phyloP scores from a whole-genome alignment of 495 filamentous ascomycete genomes.

The Penicillium arizonense region DNA sequence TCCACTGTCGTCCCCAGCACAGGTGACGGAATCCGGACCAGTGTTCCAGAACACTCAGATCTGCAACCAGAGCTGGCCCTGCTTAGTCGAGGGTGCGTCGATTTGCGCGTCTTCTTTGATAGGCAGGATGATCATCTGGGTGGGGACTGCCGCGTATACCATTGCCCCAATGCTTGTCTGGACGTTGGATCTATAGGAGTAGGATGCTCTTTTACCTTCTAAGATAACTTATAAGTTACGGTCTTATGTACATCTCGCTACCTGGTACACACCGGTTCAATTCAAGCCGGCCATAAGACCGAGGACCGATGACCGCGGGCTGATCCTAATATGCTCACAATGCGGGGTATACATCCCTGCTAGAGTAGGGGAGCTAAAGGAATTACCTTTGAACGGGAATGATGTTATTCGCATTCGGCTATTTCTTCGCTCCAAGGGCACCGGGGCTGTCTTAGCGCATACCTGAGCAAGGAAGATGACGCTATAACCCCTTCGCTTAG shows the following conservation, averaged over 20 bases:
- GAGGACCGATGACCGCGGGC: constrained; percentile 17
- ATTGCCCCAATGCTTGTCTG: constrained; percentile 9
- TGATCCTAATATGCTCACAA: constrained; percentile 1
- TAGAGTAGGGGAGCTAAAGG: not conserved
- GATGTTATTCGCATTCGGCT: not conserved
- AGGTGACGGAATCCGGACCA: constrained; percentile 18
- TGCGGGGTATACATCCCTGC: constrained; percentile 19
- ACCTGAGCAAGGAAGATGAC: not conserved
- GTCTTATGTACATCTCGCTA: not conserved
- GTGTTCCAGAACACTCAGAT: constrained; percentile 16
- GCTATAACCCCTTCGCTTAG: not conserved
- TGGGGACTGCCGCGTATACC: constrained; percentile 23
- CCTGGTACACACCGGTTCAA: not conserved
- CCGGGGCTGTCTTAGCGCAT: not conserved
- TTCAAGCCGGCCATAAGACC: not conserved
- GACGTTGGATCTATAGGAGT: not conserved
- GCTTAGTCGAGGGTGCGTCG: constrained; percentile 13
- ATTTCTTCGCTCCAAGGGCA: not conserved
- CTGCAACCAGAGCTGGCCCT: constrained; percentile 18
- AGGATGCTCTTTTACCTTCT: not conserved
- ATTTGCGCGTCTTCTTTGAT: constrained; percentile 18
- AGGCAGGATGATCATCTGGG: constrained; percentile 26
- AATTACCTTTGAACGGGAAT: not conserved
- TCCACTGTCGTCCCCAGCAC: constrained; percentile 25
- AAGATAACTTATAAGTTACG: not conserved